Conservation (phyloP, 108 stramenopile species). For the Discostella pseudostelligera region DNA sequence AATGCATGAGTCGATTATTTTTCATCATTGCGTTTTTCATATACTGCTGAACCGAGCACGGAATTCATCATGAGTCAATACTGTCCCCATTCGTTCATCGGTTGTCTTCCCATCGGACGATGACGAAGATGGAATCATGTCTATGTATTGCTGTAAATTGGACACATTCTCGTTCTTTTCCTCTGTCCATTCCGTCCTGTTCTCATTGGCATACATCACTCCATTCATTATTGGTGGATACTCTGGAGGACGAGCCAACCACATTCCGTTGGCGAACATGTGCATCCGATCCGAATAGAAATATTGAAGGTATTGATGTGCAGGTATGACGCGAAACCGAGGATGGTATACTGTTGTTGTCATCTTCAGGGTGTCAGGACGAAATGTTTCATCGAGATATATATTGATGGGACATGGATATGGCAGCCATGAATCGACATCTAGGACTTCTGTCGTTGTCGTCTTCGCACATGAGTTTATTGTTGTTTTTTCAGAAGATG, state of each 20-base stretch:
- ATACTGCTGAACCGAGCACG: slow-evolving; percentile 1
- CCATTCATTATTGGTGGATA: slow-evolving; percentile 58
- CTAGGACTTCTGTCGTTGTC: slow-evolving; percentile 41
- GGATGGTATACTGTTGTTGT: slow-evolving; percentile 46
- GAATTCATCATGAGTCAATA: slow-evolving; percentile 10
- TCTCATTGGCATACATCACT: slow-evolving; percentile 5
- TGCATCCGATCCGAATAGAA: slow-evolving; percentile 82
- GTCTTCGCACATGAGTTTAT: too few relatives aligned
- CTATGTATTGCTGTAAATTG: slow-evolving; percentile 39
- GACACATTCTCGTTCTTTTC: slow-evolving; percentile 2
- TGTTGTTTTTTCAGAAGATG: too few relatives aligned
- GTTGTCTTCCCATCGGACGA: neutral
- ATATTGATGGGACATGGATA: slow-evolving; percentile 63
- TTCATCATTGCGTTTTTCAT: neutral
- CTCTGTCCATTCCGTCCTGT: neutral
- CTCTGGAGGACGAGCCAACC: slow-evolving; percentile 68
- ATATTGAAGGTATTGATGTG: slow-evolving; percentile 49
- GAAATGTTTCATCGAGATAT: slow-evolving; percentile 60
- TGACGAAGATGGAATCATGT: slow-evolving; percentile 15
- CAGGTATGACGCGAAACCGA: slow-evolving; percentile 68
- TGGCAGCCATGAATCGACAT: slow-evolving; percentile 71
- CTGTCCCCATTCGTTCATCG: slow-evolving; percentile 3
- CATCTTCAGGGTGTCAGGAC: slow-evolving; percentile 25
- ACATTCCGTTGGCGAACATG: slow-evolving; percentile 68
- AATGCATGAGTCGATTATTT: too few relatives aligned